Evolutionary conservation across 176 grass and related monocot species (phyloP).

Genomic region (Juncus effusus): DNA sequence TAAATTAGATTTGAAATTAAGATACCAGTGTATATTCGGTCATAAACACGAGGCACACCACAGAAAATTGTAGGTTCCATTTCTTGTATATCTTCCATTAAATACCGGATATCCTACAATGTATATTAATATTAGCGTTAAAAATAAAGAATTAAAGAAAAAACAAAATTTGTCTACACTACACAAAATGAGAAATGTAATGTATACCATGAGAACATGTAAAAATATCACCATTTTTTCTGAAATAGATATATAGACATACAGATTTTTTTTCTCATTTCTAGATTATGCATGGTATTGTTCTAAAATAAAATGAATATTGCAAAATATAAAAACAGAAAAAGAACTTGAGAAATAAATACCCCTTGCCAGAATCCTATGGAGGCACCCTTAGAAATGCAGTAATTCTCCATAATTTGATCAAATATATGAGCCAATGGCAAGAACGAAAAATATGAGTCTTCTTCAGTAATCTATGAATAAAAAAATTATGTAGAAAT

Average conservation of each 20-base stretch:
- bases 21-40: constrained; percentile 79
- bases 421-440: constrained; percentile 98
- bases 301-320: too few relatives aligned
- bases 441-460: constrained; percentile 97
- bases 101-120: constrained; percentile 72
- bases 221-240: too few relatives aligned
- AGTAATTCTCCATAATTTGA: constrained; percentile 92
- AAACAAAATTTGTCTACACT: too few relatives aligned
- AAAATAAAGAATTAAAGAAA: constrained; percentile 10
- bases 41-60: constrained; percentile 92
- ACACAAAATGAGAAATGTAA: too few relatives aligned
- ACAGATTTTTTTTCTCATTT: too few relatives aligned
- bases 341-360: constrained; percentile 8
- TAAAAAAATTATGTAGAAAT: constrained; percentile 1
- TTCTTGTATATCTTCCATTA: constrained; percentile 86
- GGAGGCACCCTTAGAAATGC: constrained; percentile 92
- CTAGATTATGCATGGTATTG: too few relatives aligned
- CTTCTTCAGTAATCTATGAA: constrained; percentile 65
- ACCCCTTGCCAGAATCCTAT: constrained; percentile 99
- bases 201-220: too few relatives aligned
- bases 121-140: too few relatives aligned
- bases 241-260: too few relatives aligned
- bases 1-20: not conserved
- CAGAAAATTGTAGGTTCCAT: constrained; percentile 95
- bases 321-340: too few relatives aligned